Percentiles rank a stretch among this genome's conserved stretches.
Conservation (phyloP, 192 early-diverging fungal species). For the Kickxella alabastrina region DNA sequence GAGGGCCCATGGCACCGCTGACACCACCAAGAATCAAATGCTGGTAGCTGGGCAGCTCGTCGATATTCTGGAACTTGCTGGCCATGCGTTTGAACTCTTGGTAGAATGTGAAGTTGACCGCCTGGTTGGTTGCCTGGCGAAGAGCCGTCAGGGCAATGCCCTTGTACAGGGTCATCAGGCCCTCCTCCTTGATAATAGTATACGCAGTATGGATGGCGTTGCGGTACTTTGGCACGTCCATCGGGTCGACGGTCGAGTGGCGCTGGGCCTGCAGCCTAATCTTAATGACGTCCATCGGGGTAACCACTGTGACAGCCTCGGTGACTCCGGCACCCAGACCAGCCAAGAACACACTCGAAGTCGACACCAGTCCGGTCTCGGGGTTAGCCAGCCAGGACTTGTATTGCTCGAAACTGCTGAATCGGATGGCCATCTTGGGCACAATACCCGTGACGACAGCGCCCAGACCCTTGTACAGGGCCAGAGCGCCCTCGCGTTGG, state of each 20-base stretch:
- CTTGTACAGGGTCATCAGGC: conserved; percentile 82
- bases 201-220: conserved; percentile 89
- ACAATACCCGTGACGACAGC: conserved; percentile 96
- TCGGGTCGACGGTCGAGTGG: conserved; percentile 93
- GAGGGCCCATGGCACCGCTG: conserved; percentile 85
- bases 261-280: conserved; percentile 96
- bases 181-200: conserved; percentile 91
- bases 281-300: conserved; percentile 99
- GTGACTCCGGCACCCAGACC: conserved; percentile 90
- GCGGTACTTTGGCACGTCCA: conserved; percentile 95
- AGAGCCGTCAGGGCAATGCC: conserved; percentile 91
- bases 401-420: conserved; percentile 93
- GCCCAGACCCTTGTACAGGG: conserved; percentile 95
- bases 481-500: conserved; percentile 79
- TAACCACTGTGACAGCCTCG: conserved; percentile 91
- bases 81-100: conserved; percentile 84
- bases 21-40: conserved; percentile 84
- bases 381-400: conserved; percentile 73
- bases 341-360: conserved; percentile 70
- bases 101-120: conserved; percentile 98
- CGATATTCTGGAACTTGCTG: conserved; percentile 60
- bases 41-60: conserved; percentile 86
- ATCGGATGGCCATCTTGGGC: conserved; percentile 99
- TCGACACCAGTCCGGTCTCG: conserved; percentile 60
- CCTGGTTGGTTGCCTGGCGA: conserved; percentile 96